Percentiles rank a stretch among this genome's conserved stretches.
phyloP scores from a whole-genome alignment of 306 rosid genomes.

The Cucumis melo region DNA sequence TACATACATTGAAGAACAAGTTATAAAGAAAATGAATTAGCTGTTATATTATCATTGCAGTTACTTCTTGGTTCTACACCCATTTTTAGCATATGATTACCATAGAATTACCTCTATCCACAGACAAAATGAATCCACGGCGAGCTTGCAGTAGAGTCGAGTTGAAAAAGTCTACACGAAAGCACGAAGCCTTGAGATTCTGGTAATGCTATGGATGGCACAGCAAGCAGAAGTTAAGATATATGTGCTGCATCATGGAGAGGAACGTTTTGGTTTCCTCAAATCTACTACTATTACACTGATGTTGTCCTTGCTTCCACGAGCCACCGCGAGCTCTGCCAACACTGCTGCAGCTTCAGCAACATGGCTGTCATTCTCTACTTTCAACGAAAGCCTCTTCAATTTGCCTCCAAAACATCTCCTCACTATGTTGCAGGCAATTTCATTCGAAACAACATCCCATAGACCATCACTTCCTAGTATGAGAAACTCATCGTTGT shows the following conservation, averaged over 20 bases:
- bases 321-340: conserved; percentile 57
- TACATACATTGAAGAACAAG: background rate
- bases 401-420: conserved; percentile 34
- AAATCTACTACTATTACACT: conserved; percentile 74
- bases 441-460: conserved; percentile 60
- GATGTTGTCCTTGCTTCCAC: conserved; percentile 75
- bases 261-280: conserved; percentile 15
- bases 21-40: background rate
- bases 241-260: background rate
- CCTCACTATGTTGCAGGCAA: conserved; percentile 56
- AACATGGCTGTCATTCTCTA: conserved; percentile 16
- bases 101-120: background rate
- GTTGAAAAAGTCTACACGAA: background rate
- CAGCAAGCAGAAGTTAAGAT: background rate
- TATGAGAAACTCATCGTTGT: conserved; percentile 62
- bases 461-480: conserved; percentile 87
- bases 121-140: background rate
- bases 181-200: background rate
- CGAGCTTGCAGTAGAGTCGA: background rate
- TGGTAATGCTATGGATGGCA: background rate
- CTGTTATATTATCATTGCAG: background rate
- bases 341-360: conserved; percentile 58
- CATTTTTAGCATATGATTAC: background rate
- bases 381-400: conserved; percentile 11
- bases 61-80: background rate